These are phyloP conservation scores for Fusarium haematococcum DNA, from an alignment of 2,329 filamentous ascomycete genomes.

Conservation along the genomic window DNA sequence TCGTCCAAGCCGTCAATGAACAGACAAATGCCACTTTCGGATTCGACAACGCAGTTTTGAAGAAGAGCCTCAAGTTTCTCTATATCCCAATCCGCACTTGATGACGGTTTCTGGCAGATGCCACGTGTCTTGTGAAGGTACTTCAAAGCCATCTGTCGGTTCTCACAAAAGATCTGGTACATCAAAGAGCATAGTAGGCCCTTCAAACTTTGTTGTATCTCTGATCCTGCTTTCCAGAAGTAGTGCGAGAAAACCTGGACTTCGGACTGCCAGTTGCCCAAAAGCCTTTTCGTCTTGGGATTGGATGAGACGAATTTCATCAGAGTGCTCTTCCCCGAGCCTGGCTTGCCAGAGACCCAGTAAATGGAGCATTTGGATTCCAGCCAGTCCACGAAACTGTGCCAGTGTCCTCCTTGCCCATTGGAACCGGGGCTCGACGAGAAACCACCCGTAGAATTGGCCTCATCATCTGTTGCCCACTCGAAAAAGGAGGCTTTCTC, in stretches of 20 bases:
- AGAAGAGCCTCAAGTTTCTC: neutral
- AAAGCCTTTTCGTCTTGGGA: constrained; percentile 8
- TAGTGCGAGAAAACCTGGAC: constrained; percentile 40
- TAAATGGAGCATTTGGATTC: constrained; percentile 26
- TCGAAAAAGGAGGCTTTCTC: too few relatives aligned
- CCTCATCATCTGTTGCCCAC: neutral
- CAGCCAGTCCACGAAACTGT: constrained; percentile 24
- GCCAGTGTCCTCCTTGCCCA: neutral
- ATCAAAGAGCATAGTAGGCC: constrained; percentile 22
- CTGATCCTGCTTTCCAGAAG: constrained; percentile 47
- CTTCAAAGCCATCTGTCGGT: neutral
- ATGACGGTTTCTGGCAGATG: neutral
- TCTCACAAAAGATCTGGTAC: neutral
- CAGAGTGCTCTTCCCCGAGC: constrained; percentile 49
- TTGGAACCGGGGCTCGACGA: neutral
- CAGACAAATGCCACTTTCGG: constrained; percentile 8
- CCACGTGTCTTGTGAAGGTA: neutral
- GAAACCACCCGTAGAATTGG: neutral
- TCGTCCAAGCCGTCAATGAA: constrained; percentile 38
- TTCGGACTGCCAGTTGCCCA: constrained; percentile 35
- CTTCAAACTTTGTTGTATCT: constrained; percentile 40
- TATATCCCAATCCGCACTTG: constrained; percentile 24
- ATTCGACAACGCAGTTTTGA: neutral
- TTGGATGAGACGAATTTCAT: constrained; percentile 45
- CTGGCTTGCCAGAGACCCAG: constrained; percentile 49